phyloP scores from a whole-genome alignment of 2,329 filamentous ascomycete species.

The Fusarium newnesense region DNA sequence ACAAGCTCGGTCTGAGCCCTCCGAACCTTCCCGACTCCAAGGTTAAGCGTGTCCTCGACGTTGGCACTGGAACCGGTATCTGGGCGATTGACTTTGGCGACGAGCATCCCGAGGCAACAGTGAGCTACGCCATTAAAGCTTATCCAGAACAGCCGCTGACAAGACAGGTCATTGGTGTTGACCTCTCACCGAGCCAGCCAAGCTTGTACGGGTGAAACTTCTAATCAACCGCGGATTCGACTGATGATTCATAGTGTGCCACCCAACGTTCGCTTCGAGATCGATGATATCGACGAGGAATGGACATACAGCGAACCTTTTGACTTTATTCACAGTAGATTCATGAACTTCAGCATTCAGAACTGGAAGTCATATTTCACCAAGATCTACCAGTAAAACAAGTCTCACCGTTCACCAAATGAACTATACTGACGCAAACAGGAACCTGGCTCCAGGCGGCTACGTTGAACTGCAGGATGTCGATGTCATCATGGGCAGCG shows the following conservation, averaged over 20 bases:
- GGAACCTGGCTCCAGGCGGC: conserved; percentile 27
- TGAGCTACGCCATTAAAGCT: background rate
- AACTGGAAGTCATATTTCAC: conserved; percentile 9
- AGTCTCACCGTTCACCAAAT: accelerated
- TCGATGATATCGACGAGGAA: conserved; percentile 25
- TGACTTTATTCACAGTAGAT: conserved; percentile 22
- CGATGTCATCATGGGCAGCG: conserved; percentile 25
- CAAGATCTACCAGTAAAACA: conserved; percentile 12
- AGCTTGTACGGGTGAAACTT: background rate
- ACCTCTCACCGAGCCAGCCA: conserved; percentile 15
- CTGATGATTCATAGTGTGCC: conserved; percentile 7
- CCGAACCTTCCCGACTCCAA: background rate
- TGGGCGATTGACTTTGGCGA: conserved; percentile 24
- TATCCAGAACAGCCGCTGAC: background rate
- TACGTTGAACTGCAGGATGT: conserved; percentile 38
- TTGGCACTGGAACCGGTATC: conserved; percentile 21
- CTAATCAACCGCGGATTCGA: accelerated
- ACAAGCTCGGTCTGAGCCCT: conserved; percentile 20
- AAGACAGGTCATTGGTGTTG: conserved; percentile 11
- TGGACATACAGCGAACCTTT: conserved; percentile 14
- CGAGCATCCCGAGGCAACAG: conserved; percentile 6
- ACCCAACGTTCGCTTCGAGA: conserved; percentile 10
- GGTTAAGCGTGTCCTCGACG: conserved; percentile 10
- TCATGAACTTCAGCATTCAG: conserved; percentile 28
- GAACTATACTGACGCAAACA: background rate